Base-by-base conservation (phyloP, 2,329 filamentous ascomycete species). In the Diaporthe citri region DNA sequence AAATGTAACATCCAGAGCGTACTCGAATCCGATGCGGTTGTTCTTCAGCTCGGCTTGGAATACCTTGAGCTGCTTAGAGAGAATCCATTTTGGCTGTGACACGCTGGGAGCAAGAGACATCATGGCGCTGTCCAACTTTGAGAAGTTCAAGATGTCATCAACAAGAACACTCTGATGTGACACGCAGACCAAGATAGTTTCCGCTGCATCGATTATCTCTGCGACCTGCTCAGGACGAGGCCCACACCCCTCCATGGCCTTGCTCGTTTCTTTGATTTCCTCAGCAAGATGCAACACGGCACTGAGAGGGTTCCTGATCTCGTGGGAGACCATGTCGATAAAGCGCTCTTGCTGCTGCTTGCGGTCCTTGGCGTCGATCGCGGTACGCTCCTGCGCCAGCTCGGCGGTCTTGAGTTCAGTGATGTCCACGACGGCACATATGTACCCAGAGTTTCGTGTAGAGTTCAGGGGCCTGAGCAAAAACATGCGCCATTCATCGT, bases 321-420 rank as follows among this genome's bases (percentile, higher is more conserved):
- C 71, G 36, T 72, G 71, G 5, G 71, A 72, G 6, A 72, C 57
- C 71, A 72, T 72, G n/a, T 72, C 71, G 43, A 72, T 72, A 20
- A 72, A 72, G 36, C 71, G 71, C 48, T 72, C 71, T n/a, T 72
- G 71, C 34, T 72, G 71, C 57, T 72, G 71, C 60, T 72, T 72
- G 34, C 71, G 71, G 4, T 72, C 46, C 46, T 72, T 72, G 9
- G 71, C 71, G 36, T 72, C 71, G 20, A 7, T 3, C 25, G 71
- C 71, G 4, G 71, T 62, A 3, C 57, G 46, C 71, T 64, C 57
- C 3, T 72, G 71, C 31, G 71, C 46, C 36, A 64, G 36, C 51
- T 72, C 71, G 46, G 71, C 71, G 13, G 46, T 46, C 34, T 72
- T 72, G 22, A 72, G 48, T 12, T 72, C 71, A 6, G 71, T 55